Evolutionary conservation across 331 rosid species (phyloP), one percentile per base, ranked within the genome.

Genomic region (Pyrus hybrid): DNA sequence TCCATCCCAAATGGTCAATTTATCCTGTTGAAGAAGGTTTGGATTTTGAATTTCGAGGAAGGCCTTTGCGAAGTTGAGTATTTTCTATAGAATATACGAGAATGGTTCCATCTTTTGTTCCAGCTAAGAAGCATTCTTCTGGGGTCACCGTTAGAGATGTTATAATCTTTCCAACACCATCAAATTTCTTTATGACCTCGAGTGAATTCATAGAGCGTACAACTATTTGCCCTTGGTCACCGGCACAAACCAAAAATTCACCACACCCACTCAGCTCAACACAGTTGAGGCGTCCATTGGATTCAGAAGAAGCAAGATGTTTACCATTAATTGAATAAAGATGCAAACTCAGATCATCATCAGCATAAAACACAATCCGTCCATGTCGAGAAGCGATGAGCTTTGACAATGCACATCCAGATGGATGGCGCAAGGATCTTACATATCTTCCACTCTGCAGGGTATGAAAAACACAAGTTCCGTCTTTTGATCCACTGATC

Each of bases 401-500:
- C 93, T 91, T 91, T 33, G 97, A 90, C 88, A 94, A 84, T 35
- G 97, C 92, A 79, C 97, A 77, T 71, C 93, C 95, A 78, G 91
- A 82, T 67, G 97, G 96, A 86, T 91, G 96, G 41, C 85, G 77
- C 65, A 94, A 62, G 73, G 98, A 94, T 86, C 98, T 87, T 62
- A 94, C 86, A 85, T 94, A 94, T 85, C 98, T 82, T 81, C 98
- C 98, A 86, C 86, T 89, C 63, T 90, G 89, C 41, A 94, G 87
- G 57, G 98, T 94, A 81, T 94, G 98, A 76, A 94, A 92, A 81
- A 90, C 87, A 73, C 96, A 91, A 71, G 98, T 94, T 80, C 98
- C 97, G 83, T 94, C 98, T 81, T 91, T 94, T 13, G 98, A 94
- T 65, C 98, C 98, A 85, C 98, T 91, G 82, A 94, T 91, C 84